Percentiles rank a stretch among this genome's conserved stretches.
Evolutionary conservation across 768 basidiomycete species (phyloP).

Genomic region (Leccinellum rugosiceps): DNA sequence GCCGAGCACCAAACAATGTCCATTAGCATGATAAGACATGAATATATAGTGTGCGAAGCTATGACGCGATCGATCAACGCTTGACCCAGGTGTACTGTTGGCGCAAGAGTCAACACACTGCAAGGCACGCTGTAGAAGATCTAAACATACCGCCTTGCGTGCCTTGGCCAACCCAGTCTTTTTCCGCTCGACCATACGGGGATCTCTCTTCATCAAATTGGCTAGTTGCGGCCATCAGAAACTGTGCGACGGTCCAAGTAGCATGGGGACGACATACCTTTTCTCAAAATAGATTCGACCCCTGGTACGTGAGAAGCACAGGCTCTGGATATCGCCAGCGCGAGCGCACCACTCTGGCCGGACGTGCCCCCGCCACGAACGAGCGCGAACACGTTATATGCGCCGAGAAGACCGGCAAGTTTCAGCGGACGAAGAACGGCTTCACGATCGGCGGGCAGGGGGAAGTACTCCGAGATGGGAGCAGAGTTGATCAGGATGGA

Average conservation of each 20-base stretch:
- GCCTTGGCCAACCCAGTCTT: conserved; percentile 93
- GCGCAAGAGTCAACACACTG: conserved; percentile 5
- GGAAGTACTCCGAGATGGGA: conserved; percentile 78
- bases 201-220: conserved; percentile 84
- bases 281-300: conserved; percentile 60
- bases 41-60: neutral
- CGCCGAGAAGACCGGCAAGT: conserved; percentile 78
- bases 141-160: conserved; percentile 71
- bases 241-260: neutral
- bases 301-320: conserved; percentile 69
- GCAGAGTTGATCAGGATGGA: conserved; percentile 83
- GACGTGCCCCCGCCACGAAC: conserved; percentile 87
- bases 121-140: neutral
- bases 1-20: neutral
- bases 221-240: conserved; percentile 42
- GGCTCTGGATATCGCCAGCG: conserved; percentile 73
- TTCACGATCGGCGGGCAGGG: conserved; percentile 72
- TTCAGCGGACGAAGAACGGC: conserved; percentile 79
- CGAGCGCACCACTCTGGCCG: conserved; percentile 88
- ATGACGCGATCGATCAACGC: conserved; percentile 49
- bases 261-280: conserved; percentile 46
- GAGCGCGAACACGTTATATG: conserved; percentile 75
- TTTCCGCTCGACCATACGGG: conserved; percentile 97
- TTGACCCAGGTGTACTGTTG: conserved; percentile 93
- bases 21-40: neutral